Percentiles rank a stretch among this genome's conserved stretches.
Evolutionary conservation across 768 basidiomycete genomes (phyloP).

Genomic region (Astraeus odoratus): DNA sequence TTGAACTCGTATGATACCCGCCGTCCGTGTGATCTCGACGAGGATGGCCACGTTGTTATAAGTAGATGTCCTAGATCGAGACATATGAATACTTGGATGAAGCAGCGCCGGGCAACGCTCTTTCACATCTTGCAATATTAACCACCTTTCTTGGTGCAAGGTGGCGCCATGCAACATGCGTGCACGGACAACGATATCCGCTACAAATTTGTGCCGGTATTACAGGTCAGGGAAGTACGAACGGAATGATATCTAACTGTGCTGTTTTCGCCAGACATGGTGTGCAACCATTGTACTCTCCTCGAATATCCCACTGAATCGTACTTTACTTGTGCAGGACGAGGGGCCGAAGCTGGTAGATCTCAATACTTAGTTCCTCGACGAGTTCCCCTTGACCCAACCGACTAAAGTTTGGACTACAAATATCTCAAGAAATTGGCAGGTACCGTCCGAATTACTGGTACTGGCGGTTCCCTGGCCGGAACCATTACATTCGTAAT

Average conservation of each 20-base stretch:
- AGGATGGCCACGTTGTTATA: constrained; percentile 75
- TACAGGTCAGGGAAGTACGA: constrained; percentile 45
- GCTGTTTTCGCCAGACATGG: constrained; percentile 50
- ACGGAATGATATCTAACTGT: constrained; percentile 7
- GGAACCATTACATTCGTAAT: constrained; percentile 84
- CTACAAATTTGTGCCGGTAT: constrained; percentile 88
- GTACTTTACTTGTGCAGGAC: constrained; percentile 37
- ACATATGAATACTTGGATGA: constrained; percentile 81
- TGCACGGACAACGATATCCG: constrained; percentile 78
- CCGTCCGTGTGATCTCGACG: constrained; percentile 58
- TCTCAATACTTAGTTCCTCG: constrained; percentile 54
- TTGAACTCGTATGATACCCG: constrained; percentile 90
- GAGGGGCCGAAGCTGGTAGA: constrained; percentile 69
- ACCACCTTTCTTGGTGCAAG: constrained; percentile 76
- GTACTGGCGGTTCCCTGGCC: constrained; percentile 53
- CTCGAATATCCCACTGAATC: neutral
- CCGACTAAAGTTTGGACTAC: constrained; percentile 52
- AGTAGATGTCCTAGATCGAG: constrained; percentile 82
- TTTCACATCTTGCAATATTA: constrained; percentile 80
- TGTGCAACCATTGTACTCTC: constrained; percentile 62
- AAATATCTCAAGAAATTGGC: constrained; percentile 44
- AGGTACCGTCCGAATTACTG: constrained; percentile 68
- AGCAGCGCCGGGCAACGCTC: constrained; percentile 68
- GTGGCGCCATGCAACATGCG: constrained; percentile 83
- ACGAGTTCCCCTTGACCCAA: constrained; percentile 50